Conservation (phyloP, 495 filamentous ascomycete species). For the Penicillium daleae region DNA sequence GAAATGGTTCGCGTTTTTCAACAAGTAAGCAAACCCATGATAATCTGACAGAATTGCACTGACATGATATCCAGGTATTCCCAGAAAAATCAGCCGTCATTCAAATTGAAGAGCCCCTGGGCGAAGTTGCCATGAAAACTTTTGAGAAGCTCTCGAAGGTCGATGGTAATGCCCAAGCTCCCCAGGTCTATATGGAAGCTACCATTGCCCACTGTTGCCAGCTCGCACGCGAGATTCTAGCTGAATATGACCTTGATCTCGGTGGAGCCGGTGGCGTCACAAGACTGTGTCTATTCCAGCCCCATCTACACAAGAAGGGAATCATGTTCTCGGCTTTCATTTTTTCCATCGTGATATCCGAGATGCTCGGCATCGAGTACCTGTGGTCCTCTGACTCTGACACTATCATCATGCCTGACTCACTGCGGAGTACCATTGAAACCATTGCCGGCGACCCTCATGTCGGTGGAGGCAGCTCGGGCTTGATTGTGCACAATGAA, state of each 20-base stretch:
- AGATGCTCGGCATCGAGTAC: slow-evolving; percentile 36
- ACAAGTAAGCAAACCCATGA: background rate
- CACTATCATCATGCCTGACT: slow-evolving; percentile 32
- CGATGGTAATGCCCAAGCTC: slow-evolving; percentile 24
- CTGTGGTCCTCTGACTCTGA: slow-evolving; percentile 42
- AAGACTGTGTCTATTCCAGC: slow-evolving; percentile 35
- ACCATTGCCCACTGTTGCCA: slow-evolving; percentile 34
- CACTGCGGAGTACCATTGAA: slow-evolving; percentile 33
- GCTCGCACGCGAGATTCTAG: slow-evolving; percentile 29
- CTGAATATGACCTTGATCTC: slow-evolving; percentile 24
- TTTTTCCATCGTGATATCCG: slow-evolving; percentile 36
- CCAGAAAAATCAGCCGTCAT: slow-evolving; percentile 30
- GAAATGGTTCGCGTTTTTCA: slow-evolving; percentile 41
- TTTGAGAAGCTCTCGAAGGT: slow-evolving; percentile 26
- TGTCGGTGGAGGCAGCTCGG: slow-evolving; percentile 36
- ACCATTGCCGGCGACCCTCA: slow-evolving; percentile 34
- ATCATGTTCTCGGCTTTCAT: slow-evolving; percentile 44
- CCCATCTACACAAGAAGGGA: slow-evolving; percentile 39
- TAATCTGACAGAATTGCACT: background rate
- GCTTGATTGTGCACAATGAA: slow-evolving; percentile 36
- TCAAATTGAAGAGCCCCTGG: slow-evolving; percentile 35
- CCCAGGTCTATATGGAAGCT: slow-evolving; percentile 23
- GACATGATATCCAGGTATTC: slow-evolving; percentile 22
- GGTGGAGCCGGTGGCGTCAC: slow-evolving; percentile 22
- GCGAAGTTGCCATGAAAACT: slow-evolving; percentile 36